Base-by-base conservation (phyloP, 805 yeast genomes). In the Priceomyces castillae region DNA sequence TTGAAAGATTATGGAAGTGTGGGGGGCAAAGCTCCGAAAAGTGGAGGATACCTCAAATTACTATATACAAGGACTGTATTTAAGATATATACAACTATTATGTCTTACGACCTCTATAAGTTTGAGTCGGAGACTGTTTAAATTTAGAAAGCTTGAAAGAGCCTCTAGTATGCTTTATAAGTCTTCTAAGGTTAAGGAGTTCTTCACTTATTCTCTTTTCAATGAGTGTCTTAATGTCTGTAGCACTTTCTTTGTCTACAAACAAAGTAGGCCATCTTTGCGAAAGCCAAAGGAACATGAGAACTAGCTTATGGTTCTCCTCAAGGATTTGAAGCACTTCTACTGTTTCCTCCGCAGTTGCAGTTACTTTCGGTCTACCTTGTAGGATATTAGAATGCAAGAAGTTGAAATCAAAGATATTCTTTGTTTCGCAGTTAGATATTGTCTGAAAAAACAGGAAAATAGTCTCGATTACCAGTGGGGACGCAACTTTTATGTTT, bases 201-300 rank as follows among this genome's bases (percentile, higher is more conserved):
- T 77, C 78, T 48, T 75, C 76, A 46, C 71, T 69, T 34, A 83
- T 81, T 41, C 78, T 64, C 46, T 69, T 71, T 57, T 90, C 96
- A 41, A 89, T 80, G 47, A 86, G 64, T 22, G 77, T 67, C 58
- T 86, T 86, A 53, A 88, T 62, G 43, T 85, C 86, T 18, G 63
- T 59, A 0, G 96, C 96, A 37, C 88, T 77, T 46, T 82, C 86
- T 12, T 80, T 71, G 60, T 89, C 96, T 14, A 85, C 77, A 53
- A 90, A 87, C 40, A 80, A 74, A 23, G 84, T 80, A 1, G 97
- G 96, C 70, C 84, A 92, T 55, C 97, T 71, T 59, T 87, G 90
- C 42, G 86, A 76, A 48, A 92, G 70, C 99, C 99, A 92, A 57
- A 88, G 68, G 57, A 80, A 92, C 5, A 86, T 64, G 51, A 82